Percentiles rank a stretch among this genome's conserved stretches.
These are phyloP conservation scores for Alternaria arborescens DNA, from an alignment of 2,329 filamentous ascomycete species.

Conservation along the genomic window DNA sequence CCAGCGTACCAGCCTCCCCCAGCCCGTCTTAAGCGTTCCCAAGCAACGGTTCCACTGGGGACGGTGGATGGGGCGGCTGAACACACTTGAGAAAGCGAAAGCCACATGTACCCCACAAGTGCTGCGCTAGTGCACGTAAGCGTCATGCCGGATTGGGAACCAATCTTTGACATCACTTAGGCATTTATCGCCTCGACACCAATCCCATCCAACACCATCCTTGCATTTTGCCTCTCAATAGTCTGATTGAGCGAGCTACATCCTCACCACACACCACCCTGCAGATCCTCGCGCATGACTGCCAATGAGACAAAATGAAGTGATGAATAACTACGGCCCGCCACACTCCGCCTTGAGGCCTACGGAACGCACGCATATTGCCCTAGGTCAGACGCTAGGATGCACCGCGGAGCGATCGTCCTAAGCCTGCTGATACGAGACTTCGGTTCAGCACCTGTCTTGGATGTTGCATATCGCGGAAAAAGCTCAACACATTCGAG, in stretches of 20 bases:
- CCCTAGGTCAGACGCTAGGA: slow-evolving; percentile 18
- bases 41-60: slow-evolving; percentile 16
- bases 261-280: slow-evolving; percentile 20
- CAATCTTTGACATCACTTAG: slow-evolving; percentile 28
- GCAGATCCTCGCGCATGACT: slow-evolving; percentile 13
- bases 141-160: slow-evolving; percentile 20
- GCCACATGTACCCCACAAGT: slow-evolving; percentile 29
- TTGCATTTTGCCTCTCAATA: slow-evolving; percentile 24
- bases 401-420: slow-evolving; percentile 16
- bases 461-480: slow-evolving; percentile 17
- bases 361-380: slow-evolving; percentile 17
- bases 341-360: slow-evolving; percentile 11
- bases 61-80: slow-evolving; percentile 22
- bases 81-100: slow-evolving; percentile 12
- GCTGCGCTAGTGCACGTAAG: slow-evolving; percentile 22
- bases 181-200: slow-evolving; percentile 15
- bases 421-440: slow-evolving; percentile 3
- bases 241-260: slow-evolving; percentile 20
- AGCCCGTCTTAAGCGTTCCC: slow-evolving; percentile 16
- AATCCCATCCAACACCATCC: slow-evolving; percentile 12
- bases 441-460: slow-evolving; percentile 20
- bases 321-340: slow-evolving; percentile 6
- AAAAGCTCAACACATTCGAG: slow-evolving; percentile 6
- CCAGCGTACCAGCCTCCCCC: slow-evolving; percentile 3
- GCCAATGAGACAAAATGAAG: slow-evolving; percentile 17